Percentiles rank a stretch among this genome's conserved stretches.
These are phyloP conservation scores for Gossypium gossypioides DNA, from an alignment of 441 rosid species.

Conservation along the genomic window DNA sequence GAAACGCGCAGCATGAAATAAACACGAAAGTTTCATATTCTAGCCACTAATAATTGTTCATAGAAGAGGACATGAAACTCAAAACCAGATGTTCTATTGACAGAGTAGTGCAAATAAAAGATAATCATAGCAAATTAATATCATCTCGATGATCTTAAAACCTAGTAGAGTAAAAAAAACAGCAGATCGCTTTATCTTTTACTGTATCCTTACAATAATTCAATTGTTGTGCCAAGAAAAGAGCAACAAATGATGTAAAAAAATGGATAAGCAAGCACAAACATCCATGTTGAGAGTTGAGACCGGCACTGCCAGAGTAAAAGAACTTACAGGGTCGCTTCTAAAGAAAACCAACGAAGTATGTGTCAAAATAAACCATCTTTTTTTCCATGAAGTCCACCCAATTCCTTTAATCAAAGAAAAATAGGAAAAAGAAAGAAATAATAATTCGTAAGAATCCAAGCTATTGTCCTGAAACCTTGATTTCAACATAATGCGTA, in stretches of 20 bases:
- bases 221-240: not conserved
- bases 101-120: not conserved
- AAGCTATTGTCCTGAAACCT: not conserved
- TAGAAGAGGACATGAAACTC: not conserved
- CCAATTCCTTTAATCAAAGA: conserved; percentile 66
- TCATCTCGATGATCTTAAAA: not conserved
- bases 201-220: not conserved
- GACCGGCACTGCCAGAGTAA: not conserved
- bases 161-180: not conserved
- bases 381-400: conserved; percentile 99
- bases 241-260: not conserved
- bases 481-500: not conserved
- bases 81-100: not conserved
- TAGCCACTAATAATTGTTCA: not conserved
- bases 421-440: not conserved
- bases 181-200: not conserved
- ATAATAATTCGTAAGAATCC: not conserved
- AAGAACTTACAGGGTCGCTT: conserved; percentile 82
- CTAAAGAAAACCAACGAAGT: conserved; percentile 94
- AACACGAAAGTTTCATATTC: not conserved
- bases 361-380: conserved; percentile 93
- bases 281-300: not conserved
- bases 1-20: not conserved
- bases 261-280: not conserved
- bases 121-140: not conserved